Conservation (phyloP, 2,329 filamentous ascomycete species). For the Fusarium sp. region DNA sequence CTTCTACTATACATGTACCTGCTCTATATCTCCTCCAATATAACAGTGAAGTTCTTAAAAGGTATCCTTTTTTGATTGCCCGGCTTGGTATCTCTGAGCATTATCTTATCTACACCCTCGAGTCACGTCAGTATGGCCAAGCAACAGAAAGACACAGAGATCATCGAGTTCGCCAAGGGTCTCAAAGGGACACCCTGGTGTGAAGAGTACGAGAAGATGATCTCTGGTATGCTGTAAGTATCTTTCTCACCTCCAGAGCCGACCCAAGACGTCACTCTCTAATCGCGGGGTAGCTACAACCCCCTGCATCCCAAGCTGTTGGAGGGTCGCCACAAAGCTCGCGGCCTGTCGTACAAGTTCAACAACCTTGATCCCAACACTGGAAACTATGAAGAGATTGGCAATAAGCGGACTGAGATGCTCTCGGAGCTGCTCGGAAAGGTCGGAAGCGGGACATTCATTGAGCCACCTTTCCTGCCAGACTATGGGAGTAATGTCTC, state of each 20-base stretch:
- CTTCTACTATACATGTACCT: too few species aligned
- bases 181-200: conserved; percentile 41
- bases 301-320: conserved; percentile 31
- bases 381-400: conserved; percentile 27
- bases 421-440: conserved; percentile 37
- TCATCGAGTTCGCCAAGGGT: conserved; percentile 43
- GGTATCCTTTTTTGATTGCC: too few species aligned
- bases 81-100: too few species aligned
- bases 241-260: fast-evolving
- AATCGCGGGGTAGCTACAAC: conserved; percentile 37
- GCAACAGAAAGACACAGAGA: conserved; percentile 33
- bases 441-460: conserved; percentile 58
- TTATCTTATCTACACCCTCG: too few species aligned
- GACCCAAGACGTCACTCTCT: fast-evolving
- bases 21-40: too few species aligned
- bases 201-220: conserved; percentile 47
- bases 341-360: conserved; percentile 38
- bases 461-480: conserved; percentile 72
- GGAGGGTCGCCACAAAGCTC: conserved; percentile 43
- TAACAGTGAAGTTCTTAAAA: too few species aligned
- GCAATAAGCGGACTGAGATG: conserved; percentile 13
- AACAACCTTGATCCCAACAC: conserved; percentile 46
- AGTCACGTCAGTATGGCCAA: conserved; percentile 38
- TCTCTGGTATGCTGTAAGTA: conserved; percentile 48
- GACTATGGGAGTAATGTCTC: conserved; percentile 77